A percentile compares a stretch with the other conserved stretches of the same genome.
These are phyloP conservation scores for Solanum habrochaites DNA, from an alignment of 257 asterid genomes.

Conservation along the genomic window DNA sequence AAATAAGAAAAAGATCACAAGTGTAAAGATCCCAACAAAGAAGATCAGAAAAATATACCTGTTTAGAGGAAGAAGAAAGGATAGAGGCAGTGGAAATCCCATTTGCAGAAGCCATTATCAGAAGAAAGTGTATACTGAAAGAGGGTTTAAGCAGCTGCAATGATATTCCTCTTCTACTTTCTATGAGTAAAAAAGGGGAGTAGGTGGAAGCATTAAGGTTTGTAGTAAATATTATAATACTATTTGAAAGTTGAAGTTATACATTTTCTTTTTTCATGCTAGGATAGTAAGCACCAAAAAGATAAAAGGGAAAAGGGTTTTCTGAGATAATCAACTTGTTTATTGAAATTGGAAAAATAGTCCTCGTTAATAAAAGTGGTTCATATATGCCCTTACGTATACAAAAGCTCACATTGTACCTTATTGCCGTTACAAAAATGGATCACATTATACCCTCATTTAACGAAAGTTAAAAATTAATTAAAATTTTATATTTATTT, in stretches of 20 bases:
- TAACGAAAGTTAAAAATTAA: too few relatives aligned
- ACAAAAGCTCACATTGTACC: too few relatives aligned
- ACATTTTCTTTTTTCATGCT: background rate
- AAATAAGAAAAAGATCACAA: background rate
- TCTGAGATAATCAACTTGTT: too few relatives aligned
- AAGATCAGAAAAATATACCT: slow-evolving; percentile 12
- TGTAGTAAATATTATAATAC: background rate
- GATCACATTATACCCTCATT: too few relatives aligned
- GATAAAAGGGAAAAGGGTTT: too few relatives aligned
- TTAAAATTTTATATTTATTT: too few relatives aligned
- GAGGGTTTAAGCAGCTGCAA: background rate
- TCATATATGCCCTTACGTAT: too few relatives aligned
- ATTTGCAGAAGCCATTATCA: slow-evolving; percentile 80
- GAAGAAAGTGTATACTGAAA: background rate
- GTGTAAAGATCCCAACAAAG: background rate
- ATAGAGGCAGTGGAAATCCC: slow-evolving; percentile 64
- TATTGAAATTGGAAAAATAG: too few relatives aligned
- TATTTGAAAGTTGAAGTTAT: background rate
- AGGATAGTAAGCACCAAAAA: too few relatives aligned
- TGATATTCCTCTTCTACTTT: background rate
- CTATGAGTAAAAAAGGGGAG: background rate
- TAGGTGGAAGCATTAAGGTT: background rate
- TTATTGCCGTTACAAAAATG: too few relatives aligned
- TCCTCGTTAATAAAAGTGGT: too few relatives aligned
- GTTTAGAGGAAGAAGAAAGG: slow-evolving; percentile 47